Evolutionary conservation across 164 flowering plant genomes (phyloP).

Genomic region (Nymphaea thermarum): DNA sequence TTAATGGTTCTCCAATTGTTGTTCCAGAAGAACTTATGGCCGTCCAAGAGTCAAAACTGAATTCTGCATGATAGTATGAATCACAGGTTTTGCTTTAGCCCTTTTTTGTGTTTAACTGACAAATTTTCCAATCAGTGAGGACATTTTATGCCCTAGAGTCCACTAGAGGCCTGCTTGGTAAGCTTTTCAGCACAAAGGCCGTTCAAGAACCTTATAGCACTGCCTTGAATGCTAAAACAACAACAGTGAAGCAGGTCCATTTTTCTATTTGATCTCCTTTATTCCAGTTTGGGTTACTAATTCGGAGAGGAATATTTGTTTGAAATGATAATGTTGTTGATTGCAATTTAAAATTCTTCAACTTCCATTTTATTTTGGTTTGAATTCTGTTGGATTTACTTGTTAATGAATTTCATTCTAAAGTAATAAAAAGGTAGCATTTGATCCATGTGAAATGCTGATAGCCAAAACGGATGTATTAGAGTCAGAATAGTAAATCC

Average conservation of each 20-base stretch:
- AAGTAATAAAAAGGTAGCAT: no score
- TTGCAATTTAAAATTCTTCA: no score
- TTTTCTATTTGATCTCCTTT: no score
- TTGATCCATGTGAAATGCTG: no score
- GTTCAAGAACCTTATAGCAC: conserved; percentile 82
- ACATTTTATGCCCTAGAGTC: conserved; percentile 92
- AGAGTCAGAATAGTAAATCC: no score
- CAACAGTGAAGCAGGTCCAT: conserved; percentile 68
- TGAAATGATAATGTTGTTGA: no score
- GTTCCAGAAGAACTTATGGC: conserved; percentile 68
- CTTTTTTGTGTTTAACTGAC: conserved; percentile 1
- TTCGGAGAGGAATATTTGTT: no score
- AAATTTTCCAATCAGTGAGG: conserved; percentile 19
- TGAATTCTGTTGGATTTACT: no score
- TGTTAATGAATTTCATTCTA: no score
- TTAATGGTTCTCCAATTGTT: conserved; percentile 9
- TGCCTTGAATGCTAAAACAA: conserved; percentile 76
- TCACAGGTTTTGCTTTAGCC: neutral
- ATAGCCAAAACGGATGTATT: no score
- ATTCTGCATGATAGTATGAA: neutral
- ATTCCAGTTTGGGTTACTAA: no score
- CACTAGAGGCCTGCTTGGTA: conserved; percentile 76
- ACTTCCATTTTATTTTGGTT: no score
- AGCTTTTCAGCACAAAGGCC: conserved; percentile 77
- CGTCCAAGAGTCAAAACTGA: conserved; percentile 54